Base-by-base conservation (phyloP, 1,284 basidiomycete species). In the Ganoderma lucidum region DNA sequence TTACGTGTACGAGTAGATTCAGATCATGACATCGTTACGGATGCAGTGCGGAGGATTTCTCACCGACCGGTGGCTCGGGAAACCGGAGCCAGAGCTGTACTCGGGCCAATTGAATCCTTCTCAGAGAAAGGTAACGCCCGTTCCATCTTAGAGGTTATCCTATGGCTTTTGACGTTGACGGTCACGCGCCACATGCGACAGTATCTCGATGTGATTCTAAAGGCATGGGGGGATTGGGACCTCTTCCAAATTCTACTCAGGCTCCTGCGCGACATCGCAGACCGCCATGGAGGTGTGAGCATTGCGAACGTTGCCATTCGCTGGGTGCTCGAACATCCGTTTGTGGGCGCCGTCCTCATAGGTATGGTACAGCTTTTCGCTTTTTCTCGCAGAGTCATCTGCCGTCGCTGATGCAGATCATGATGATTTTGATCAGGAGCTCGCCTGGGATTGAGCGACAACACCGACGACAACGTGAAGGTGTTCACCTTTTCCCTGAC, bases 201-300 rank as follows among this genome's bases (percentile, higher is more conserved):
- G 92, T 94, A 94, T 79, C 88, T 93, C 64, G 92, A 94, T 72
- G 86, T 93, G 81, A 93, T 93, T 74, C 76, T 90, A 63, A 87
- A 86, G 71, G 90, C 86, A 0, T 94, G 93, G 92, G 92, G 92
- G 1, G 82, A 80, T 53, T 94, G 92, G 93, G 77, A 82, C 6
- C 85, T 93, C 58, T 93, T 94, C 78, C 93, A 94, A 77, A 75
- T 80, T 0, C 84, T 94, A 0, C 80, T 94, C 64, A 64, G 75
- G 15, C 84, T 85, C 63, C 83, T 94, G 32, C 86, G 88, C 41
- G 75, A 70, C 32, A 87, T 94, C 70, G 92, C 85, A 15, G 86
- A 91, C 81, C 85, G 85, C 41, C 88, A 92, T 75, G 83, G 82
- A 10, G 85, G 85, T n/a, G 80, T 84, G 55, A 91, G 88, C 80